Conservation (phyloP, 345 rosid species). For the Rhodomyrtus tomentosa region DNA sequence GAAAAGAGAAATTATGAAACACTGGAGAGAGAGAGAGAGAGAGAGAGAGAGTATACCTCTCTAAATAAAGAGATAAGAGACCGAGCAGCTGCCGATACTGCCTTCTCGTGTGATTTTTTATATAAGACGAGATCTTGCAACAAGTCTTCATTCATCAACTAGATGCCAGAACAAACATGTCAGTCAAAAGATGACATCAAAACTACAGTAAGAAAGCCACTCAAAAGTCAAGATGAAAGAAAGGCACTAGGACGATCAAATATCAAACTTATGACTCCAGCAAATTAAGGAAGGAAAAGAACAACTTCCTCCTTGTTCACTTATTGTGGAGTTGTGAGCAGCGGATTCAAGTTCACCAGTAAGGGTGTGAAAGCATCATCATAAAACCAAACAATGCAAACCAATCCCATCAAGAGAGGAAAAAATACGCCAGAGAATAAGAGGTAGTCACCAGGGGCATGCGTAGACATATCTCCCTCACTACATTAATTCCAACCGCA, state of each 20-base stretch:
- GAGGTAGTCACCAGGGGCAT: conserved; percentile 64
- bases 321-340: background rate
- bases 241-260: background rate
- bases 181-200: background rate
- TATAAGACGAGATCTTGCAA: conserved; percentile 88
- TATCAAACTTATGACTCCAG: background rate
- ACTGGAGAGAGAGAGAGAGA: background rate
- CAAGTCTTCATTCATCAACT: conserved; percentile 96
- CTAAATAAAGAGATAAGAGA: conserved; percentile 85
- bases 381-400: background rate
- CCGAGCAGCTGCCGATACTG: conserved; percentile 76
- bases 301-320: background rate
- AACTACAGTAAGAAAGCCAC: background rate
- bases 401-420: background rate
- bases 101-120: conserved; percentile 85
- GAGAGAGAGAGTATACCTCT: conserved; percentile 44
- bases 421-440: background rate
- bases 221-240: background rate
- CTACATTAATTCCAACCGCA: conserved; percentile 82
- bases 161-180: conserved; percentile 4
- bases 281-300: background rate
- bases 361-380: background rate
- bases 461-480: conserved; percentile 90
- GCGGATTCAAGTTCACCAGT: background rate
- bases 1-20: background rate